Evolutionary conservation across 202 grass and related monocot species (phyloP), one percentile per base, ranked within the genome.

Genomic region (Elaeis oleifera): DNA sequence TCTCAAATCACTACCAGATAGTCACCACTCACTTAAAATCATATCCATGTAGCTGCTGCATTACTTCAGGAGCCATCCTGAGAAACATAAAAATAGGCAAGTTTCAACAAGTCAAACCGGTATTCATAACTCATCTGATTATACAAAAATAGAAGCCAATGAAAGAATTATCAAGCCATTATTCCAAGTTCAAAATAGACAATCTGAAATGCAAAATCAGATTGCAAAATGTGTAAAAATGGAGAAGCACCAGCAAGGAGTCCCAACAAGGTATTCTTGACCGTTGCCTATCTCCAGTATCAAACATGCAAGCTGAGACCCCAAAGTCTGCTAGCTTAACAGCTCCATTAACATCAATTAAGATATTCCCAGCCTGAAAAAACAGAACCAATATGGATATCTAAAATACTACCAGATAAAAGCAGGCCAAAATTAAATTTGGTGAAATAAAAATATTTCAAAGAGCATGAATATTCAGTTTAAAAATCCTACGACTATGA

Each of bases 41-140:
- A 67, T 92, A 97, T 71, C 88, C 94, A 73, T 92, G 88, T 61
- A 89, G 60, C 78, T 92, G 94, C 68, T 97, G 94, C 94, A 97
- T 89, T 63, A 97, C 94, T 86, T 97, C 94, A 60, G 94, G 88
- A 76, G 88, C 88, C 94, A 97, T 97, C 88, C 88, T 91, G 71
- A 51, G 72, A 67, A 67, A 23, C n/a, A 49, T 50, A 49, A 63
- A 5, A 49, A 11, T 36, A 36, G 31, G 31, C 31, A 9, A 36
- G 31, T 8, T 8, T 36, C 6, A 9, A 36, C 31, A 36, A 36
- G 6, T 36, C 31, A 36, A 36, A 36, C 31, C 31, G 7, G 31
- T 36, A 36, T 27, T 27, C 26, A 27, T 0, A 27, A 27, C 31
- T 36, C 5, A 36, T 36, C 5, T 32, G 31, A 32, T 36, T 36